Conservation (phyloP, 2,329 filamentous ascomycete genomes). For the Penicillium thymicola region DNA sequence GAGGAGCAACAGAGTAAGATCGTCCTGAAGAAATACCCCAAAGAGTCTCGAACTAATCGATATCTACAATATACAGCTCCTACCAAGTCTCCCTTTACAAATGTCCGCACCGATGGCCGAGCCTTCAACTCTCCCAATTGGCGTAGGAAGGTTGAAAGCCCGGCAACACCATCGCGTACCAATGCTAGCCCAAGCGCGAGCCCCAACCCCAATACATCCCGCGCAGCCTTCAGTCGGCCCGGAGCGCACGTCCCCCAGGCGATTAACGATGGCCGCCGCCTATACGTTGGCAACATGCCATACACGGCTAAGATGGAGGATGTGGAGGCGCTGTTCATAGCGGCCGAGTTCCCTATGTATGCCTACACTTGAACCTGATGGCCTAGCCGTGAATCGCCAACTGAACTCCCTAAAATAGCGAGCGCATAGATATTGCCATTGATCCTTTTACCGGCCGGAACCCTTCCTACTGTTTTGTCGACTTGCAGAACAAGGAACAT, state of each 20-base stretch:
- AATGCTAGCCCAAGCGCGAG: slow-evolving; percentile 14
- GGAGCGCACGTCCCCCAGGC: slow-evolving; percentile 35
- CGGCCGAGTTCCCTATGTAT: slow-evolving; percentile 38
- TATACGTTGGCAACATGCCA: slow-evolving; percentile 56
- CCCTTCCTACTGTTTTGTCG: slow-evolving; percentile 72
- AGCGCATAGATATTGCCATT: slow-evolving; percentile 65
- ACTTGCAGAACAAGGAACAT: slow-evolving; percentile 57
- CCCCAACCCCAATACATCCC: slow-evolving; percentile 25
- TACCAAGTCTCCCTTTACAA: slow-evolving; percentile 28
- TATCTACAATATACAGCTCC: slow-evolving; percentile 26
- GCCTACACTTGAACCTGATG: slow-evolving; percentile 9
- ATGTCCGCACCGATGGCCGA: slow-evolving; percentile 36
- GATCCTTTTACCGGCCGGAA: slow-evolving; percentile 67
- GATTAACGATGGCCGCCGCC: slow-evolving; percentile 42
- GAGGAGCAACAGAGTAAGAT: slow-evolving; percentile 36
- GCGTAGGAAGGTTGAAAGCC: slow-evolving; percentile 40
- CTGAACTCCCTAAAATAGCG: slow-evolving; percentile 35
- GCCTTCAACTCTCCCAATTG: slow-evolving; percentile 43
- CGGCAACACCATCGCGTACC: slow-evolving; percentile 26
- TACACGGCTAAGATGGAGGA: slow-evolving; percentile 54
- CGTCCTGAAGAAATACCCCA: slow-evolving; percentile 12
- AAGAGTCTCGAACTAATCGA: slow-evolving; percentile 14
- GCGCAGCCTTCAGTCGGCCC: slow-evolving; percentile 31
- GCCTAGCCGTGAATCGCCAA: slow-evolving; percentile 7
- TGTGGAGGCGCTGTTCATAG: slow-evolving; percentile 48